These are phyloP conservation scores for Raffaelea ambrosiae DNA, from an alignment of 2,329 filamentous ascomycete genomes.

Conservation along the genomic window DNA sequence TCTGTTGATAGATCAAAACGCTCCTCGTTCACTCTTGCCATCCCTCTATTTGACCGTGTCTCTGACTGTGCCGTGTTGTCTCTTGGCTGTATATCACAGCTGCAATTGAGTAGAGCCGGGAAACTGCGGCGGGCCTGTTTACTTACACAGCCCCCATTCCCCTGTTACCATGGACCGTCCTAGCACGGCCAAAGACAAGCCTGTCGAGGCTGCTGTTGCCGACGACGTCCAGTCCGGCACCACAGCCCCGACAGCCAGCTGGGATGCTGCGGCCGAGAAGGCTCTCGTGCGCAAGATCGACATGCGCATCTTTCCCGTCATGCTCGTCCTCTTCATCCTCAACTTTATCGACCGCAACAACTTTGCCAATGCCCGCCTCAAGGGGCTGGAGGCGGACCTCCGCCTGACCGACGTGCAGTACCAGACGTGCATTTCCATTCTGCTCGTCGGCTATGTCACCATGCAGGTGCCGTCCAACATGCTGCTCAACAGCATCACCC, in stretches of 20 bases:
- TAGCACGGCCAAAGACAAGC: not conserved
- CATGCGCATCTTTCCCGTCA: slow-evolving; percentile 46
- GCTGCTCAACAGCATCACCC: slow-evolving; percentile 40
- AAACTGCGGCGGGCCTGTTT: no score
- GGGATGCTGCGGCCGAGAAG: not conserved
- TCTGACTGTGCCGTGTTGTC: no score
- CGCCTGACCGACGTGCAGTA: slow-evolving; percentile 18
- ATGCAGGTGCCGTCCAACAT: slow-evolving; percentile 45
- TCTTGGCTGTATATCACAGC: no score
- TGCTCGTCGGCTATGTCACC: slow-evolving; percentile 41
- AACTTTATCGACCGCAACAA: slow-evolving; percentile 48
- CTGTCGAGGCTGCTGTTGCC: no score
- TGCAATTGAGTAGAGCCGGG: no score
- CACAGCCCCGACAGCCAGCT: no score
- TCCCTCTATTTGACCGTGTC: no score
- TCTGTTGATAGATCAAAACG: no score
- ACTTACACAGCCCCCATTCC: no score
- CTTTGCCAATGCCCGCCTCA: slow-evolving; percentile 32
- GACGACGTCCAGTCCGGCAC: no score
- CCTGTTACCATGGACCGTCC: no score
- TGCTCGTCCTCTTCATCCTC: slow-evolving; percentile 57
- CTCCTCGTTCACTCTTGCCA: no score
- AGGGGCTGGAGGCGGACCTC: slow-evolving; percentile 37
- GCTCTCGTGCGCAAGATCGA: slow-evolving; percentile 44
- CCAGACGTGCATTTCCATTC: slow-evolving; percentile 32